Evolutionary conservation across 129 eudicot genomes (phyloP).

Genomic region (Centella asiatica): DNA sequence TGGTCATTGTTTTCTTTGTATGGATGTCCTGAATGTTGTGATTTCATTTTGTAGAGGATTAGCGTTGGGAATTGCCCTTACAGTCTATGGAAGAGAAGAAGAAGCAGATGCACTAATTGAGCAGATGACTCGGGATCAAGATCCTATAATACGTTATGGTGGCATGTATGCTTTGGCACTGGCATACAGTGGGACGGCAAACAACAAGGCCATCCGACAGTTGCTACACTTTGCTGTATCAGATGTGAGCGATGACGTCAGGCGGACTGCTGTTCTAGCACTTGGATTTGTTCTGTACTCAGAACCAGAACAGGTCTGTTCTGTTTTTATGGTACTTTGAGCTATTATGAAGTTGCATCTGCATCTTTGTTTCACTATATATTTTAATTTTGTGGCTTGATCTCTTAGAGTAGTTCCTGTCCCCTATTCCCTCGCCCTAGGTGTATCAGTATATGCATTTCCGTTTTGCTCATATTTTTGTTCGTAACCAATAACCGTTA

Average conservation of each 20-base stretch:
- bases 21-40: not conserved
- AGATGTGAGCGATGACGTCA: slow-evolving; percentile 94
- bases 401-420: not conserved
- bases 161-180: slow-evolving; percentile 97
- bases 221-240: slow-evolving; percentile 95
- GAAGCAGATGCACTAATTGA: slow-evolving; percentile 88
- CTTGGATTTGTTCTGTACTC: slow-evolving; percentile 94
- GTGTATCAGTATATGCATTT: too few species aligned
- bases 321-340: not conserved
- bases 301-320: slow-evolving; percentile 93
- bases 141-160: slow-evolving; percentile 87
- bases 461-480: too few species aligned
- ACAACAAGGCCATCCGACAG: slow-evolving; percentile 93
- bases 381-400: not conserved
- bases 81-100: slow-evolving; percentile 96
- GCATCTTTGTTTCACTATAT: too few species aligned
- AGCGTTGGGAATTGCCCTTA: slow-evolving; percentile 93
- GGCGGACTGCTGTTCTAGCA: slow-evolving; percentile 92
- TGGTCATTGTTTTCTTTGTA: not conserved
- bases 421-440: not conserved
- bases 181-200: slow-evolving; percentile 93
- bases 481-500: too few species aligned
- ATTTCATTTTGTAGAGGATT: slow-evolving; percentile 46
- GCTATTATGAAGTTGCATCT: not conserved
- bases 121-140: slow-evolving; percentile 98